phyloP scores from a whole-genome alignment of 2,329 filamentous ascomycete species.

The Diaporthe sp. region DNA sequence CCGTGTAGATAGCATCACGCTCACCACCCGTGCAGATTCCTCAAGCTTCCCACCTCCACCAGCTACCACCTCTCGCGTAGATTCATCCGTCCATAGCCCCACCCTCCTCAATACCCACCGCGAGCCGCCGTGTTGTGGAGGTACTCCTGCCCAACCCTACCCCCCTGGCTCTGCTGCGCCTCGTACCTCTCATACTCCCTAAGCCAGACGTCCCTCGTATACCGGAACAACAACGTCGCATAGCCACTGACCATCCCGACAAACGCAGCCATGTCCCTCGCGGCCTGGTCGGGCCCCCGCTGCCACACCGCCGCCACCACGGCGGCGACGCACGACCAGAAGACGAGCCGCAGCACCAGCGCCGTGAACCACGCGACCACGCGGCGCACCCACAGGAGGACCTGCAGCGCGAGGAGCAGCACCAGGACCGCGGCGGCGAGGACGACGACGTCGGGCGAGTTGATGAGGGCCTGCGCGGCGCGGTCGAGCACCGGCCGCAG shows the following conservation, averaged over 20 bases:
- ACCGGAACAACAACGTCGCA: constrained; percentile 53
- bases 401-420: constrained; percentile 71
- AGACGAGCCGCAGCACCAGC: constrained; percentile 71
- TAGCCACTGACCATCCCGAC: constrained; percentile 60
- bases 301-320: constrained; percentile 71
- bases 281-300: constrained; percentile 74
- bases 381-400: constrained; percentile 78
- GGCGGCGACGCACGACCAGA: constrained; percentile 72
- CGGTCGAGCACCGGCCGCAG: constrained; percentile 59
- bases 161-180: constrained; percentile 54
- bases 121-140: not conserved
- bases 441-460: constrained; percentile 57
- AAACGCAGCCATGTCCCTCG: constrained; percentile 66
- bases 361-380: constrained; percentile 82
- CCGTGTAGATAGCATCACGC: not conserved
- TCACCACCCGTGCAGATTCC: not conserved
- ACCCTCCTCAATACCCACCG: not conserved
- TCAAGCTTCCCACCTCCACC: too few relatives aligned
- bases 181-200: constrained; percentile 70
- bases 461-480: constrained; percentile 50
- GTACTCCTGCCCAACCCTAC: constrained; percentile 20
- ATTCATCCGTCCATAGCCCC: not conserved
- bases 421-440: constrained; percentile 64
- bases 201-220: constrained; percentile 64
- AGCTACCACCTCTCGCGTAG: not conserved